Conservation (phyloP, 345 rosid species). For the Populus pruinosa region DNA sequence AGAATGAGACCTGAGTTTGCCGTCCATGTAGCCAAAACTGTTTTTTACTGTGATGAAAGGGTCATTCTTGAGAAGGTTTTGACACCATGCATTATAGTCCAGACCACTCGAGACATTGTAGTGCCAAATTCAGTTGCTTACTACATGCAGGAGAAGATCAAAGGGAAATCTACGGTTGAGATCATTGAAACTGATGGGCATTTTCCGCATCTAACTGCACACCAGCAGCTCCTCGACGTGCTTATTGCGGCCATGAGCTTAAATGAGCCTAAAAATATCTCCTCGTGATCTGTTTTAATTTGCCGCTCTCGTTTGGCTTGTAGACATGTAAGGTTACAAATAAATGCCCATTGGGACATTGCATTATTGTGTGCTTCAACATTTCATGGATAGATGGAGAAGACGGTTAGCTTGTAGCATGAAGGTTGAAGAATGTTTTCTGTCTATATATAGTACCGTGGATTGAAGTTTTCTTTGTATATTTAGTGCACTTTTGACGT, state of each 20-base stretch:
- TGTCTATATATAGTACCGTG: no score
- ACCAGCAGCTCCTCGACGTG: conserved; percentile 41
- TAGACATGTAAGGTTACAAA: background rate
- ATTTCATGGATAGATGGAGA: no score
- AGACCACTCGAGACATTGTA: conserved; percentile 42
- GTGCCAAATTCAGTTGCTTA: conserved; percentile 55
- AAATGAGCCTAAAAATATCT: background rate
- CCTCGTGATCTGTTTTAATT: background rate
- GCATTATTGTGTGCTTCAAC: no score
- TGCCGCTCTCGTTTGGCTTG: background rate
- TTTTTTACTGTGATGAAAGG: conserved; percentile 59
- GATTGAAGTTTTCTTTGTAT: no score
- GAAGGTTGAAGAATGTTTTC: no score
- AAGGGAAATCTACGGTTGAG: conserved; percentile 53
- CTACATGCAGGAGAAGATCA: conserved; percentile 61
- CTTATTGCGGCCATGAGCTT: conserved; percentile 40
- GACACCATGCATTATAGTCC: conserved; percentile 57
- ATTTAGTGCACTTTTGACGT: no score
- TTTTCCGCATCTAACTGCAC: conserved; percentile 75
- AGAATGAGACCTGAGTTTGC: conserved; percentile 59
- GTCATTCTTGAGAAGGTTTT: conserved; percentile 40
- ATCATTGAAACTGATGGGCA: conserved; percentile 52
- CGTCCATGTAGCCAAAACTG: conserved; percentile 51
- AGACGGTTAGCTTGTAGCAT: no score
- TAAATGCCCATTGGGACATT: background rate